phyloP scores from a whole-genome alignment of 164 flowering plant species.

The Taxillus chinensis region DNA sequence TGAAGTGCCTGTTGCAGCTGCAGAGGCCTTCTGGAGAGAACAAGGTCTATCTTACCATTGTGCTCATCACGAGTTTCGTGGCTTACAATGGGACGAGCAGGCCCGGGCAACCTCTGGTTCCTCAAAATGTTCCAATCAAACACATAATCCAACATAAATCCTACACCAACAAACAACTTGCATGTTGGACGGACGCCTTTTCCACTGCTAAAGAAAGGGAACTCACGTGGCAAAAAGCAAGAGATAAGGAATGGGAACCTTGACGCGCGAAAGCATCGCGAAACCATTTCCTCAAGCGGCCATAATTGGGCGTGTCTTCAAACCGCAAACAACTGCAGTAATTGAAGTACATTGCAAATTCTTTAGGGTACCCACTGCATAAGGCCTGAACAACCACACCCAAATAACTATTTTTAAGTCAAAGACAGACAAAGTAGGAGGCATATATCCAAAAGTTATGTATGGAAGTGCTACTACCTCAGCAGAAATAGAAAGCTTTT shows the following conservation, averaged over 20 bases:
- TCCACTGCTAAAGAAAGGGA: not conserved
- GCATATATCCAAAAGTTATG: not conserved
- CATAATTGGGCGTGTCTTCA: not conserved
- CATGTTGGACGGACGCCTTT: not conserved
- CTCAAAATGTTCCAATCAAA: not conserved
- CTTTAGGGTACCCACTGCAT: not conserved
- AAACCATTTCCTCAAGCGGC: not conserved
- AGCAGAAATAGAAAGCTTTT: not conserved
- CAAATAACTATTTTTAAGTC: not conserved
- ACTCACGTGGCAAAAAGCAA: not conserved
- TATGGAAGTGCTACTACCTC: not conserved
- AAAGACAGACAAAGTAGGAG: too few relatives aligned
- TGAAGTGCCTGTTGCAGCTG: too few relatives aligned
- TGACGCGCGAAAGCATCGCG: not conserved
- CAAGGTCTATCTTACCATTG: too few relatives aligned
- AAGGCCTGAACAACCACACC: not conserved
- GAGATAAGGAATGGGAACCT: not conserved
- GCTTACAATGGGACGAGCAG: not conserved
- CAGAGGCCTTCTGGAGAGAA: too few relatives aligned
- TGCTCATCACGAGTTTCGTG: too few relatives aligned
- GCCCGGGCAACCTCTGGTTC: not conserved
- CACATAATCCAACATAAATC: not conserved
- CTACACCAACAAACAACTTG: not conserved
- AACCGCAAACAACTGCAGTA: not conserved
- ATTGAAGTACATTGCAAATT: not conserved